Evolutionary conservation across 2,329 filamentous ascomycete genomes (phyloP), one percentile per base, ranked within the genome.

Genomic region (Clonostachys rosea): DNA sequence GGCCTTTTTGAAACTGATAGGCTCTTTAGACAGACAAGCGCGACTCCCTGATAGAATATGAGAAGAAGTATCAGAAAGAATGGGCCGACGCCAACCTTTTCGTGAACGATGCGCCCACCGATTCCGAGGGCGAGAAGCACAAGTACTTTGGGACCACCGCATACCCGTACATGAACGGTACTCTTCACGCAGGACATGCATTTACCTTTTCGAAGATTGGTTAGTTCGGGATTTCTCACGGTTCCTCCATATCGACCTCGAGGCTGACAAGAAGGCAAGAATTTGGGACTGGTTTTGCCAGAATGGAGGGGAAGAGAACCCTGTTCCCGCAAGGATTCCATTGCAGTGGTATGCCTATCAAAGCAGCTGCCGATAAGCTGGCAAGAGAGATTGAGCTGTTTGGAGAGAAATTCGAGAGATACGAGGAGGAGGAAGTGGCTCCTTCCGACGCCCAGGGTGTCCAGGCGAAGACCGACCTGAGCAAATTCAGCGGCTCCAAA

Each of bases 321-420:
- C 75, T 97, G 46, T 96, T 94, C 65, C 94, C 94, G 48, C 86
- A 94, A 61, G 94, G 92, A 34, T 99, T 91, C 74, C 94, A 99
- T 75, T 70, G 68, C 71, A 97, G 92, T 0, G 94, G 94, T 58
- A 95, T 99, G 86, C 91, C 91, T 42, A 99, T 99, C 75, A 96
- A 96, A 71, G 91, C 94, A 6, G 95, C 89, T 60, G 91, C 94
- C 47, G 92, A 99, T 75, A 97, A 97, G 76, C 81, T 99, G 42
- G 83, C 86, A 49, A 84, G 89, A 52, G 94, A 99, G 70, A 86
- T 97, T 48, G 83, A 89, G 68, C 76, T 87, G 71, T 99, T 97
- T 60, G 94, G 94, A 18, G 72, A 86, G 62, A 84, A 91, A 60
- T 97, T 97, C 53, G 86, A 91, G 60, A 75, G 79, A 42, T 95